These are phyloP conservation scores for Ogataea trehalophila DNA, from an alignment of 805 yeast genomes.

Conservation along the genomic window DNA sequence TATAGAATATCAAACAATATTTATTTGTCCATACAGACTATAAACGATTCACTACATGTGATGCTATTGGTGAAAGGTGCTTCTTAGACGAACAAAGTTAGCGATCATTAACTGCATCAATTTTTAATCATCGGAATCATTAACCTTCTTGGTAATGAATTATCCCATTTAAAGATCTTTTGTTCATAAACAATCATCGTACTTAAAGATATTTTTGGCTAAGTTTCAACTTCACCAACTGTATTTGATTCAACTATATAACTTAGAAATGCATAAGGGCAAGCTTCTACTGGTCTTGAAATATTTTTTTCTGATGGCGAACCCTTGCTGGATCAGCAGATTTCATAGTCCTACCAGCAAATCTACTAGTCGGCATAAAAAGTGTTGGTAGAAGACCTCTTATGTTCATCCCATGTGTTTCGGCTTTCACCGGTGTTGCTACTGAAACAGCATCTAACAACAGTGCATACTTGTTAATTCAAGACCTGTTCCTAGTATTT, in stretches of 20 bases:
- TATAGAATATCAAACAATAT: too few species aligned
- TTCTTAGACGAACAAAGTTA: constrained; percentile 3
- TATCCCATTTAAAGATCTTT: constrained; percentile 24
- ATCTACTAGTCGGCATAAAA: constrained; percentile 18
- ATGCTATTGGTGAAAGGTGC: too few species aligned
- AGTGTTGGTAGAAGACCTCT: constrained; percentile 28
- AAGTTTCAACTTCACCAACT: constrained; percentile 21
- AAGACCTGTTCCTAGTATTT: constrained; percentile 34
- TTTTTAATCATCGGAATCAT: constrained; percentile 19
- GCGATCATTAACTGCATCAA: constrained; percentile 16
- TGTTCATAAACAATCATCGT: constrained; percentile 25
- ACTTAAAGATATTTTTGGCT: constrained; percentile 21
- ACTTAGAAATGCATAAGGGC: too few species aligned
- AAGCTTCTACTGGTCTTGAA: too few species aligned
- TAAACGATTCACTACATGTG: too few species aligned
- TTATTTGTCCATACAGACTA: too few species aligned
- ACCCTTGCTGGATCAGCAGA: too few species aligned
- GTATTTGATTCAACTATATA: too few species aligned
- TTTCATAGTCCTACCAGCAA: constrained; percentile 4
- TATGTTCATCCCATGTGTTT: constrained; percentile 22
- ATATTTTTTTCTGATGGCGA: too few species aligned
- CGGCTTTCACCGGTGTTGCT: constrained; percentile 31
- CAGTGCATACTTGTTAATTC: constrained; percentile 34
- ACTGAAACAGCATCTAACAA: constrained; percentile 35
- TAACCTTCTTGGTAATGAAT: constrained; percentile 21